A percentile compares a stretch with the other conserved stretches of the same genome.
These are phyloP conservation scores for Suhomyces kilbournensis DNA, from an alignment of 805 yeast genomes.

Conservation along the genomic window DNA sequence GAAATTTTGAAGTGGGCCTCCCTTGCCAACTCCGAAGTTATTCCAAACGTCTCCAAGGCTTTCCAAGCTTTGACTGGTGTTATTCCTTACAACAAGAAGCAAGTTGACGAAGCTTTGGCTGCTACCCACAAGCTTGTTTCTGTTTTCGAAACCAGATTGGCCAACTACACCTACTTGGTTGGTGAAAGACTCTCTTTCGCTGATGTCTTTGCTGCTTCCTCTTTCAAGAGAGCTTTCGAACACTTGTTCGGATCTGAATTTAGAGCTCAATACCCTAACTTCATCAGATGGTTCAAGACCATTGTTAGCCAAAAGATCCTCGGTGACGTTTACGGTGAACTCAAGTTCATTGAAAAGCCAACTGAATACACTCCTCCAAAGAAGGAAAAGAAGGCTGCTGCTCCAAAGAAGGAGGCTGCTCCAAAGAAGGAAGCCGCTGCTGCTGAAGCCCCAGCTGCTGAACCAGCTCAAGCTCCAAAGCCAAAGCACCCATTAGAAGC, in stretches of 20 bases:
- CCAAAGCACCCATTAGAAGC: constrained; percentile 88
- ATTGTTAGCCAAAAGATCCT: constrained; percentile 45
- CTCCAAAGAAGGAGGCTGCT: constrained; percentile 36
- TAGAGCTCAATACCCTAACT: constrained; percentile 60
- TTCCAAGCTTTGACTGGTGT: constrained; percentile 63
- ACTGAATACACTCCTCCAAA: constrained; percentile 61
- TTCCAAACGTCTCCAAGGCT: constrained; percentile 40
- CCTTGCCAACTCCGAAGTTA: constrained; percentile 65
- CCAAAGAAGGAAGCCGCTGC: constrained; percentile 35
- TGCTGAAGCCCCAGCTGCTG: constrained; percentile 30
- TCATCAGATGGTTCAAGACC: constrained; percentile 71
- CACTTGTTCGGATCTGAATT: constrained; percentile 61
- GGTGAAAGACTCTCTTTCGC: constrained; percentile 48
- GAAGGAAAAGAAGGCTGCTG: constrained; percentile 64
- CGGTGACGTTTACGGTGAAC: constrained; percentile 31
- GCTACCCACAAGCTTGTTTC: constrained; percentile 19
- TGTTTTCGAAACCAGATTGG: constrained; percentile 34
- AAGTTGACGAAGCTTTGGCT: constrained; percentile 46
- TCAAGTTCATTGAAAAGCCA: constrained; percentile 63
- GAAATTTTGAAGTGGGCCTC: constrained; percentile 75
- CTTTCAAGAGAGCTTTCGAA: constrained; percentile 53
- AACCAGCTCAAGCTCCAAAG: constrained; percentile 59
- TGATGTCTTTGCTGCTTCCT: constrained; percentile 38
- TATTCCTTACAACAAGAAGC: constrained; percentile 75
- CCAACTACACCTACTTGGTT: constrained; percentile 44